These are phyloP conservation scores for Lipomyces oligophaga DNA, from an alignment of 805 yeast genomes.

Conservation along the genomic window DNA sequence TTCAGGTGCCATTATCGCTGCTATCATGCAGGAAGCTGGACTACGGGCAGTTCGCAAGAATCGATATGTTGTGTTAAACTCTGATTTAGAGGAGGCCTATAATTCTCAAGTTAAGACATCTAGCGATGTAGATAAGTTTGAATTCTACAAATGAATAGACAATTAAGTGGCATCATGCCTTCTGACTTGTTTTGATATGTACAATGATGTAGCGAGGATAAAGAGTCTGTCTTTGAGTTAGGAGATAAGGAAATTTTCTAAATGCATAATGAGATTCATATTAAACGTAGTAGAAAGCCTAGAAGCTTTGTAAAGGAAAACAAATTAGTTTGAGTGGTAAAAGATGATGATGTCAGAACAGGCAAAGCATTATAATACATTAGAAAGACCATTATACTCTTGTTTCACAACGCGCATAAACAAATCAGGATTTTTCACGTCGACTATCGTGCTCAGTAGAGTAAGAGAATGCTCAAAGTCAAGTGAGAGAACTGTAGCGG, in stretches of 20 bases:
- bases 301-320: too few relatives aligned
- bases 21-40: conserved; percentile 99
- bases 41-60: conserved; percentile 97
- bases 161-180: too few relatives aligned
- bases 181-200: too few relatives aligned
- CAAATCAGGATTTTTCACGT: conserved; percentile 15
- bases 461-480: conserved; percentile 24
- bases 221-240: neutral
- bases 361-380: neutral
- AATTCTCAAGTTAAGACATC: conserved; percentile 95
- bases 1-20: conserved; percentile 95
- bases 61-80: conserved; percentile 92
- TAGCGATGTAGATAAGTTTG: conserved; percentile 93
- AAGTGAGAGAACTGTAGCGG: too few relatives aligned
- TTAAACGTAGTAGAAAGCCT: too few relatives aligned
- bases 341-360: too few relatives aligned
- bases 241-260: neutral
- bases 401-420: conserved; percentile 19
- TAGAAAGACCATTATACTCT: conserved; percentile 4
- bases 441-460: conserved; percentile 6
- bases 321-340: too few relatives aligned
- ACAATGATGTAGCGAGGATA: neutral
- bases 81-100: conserved; percentile 96
- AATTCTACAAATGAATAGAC: conserved; percentile 72
- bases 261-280: neutral